Percentiles rank a stretch among this genome's conserved stretches.
These are phyloP conservation scores for Collybiopsis luxurians DNA, from an alignment of 768 basidiomycete species.

Conservation along the genomic window DNA sequence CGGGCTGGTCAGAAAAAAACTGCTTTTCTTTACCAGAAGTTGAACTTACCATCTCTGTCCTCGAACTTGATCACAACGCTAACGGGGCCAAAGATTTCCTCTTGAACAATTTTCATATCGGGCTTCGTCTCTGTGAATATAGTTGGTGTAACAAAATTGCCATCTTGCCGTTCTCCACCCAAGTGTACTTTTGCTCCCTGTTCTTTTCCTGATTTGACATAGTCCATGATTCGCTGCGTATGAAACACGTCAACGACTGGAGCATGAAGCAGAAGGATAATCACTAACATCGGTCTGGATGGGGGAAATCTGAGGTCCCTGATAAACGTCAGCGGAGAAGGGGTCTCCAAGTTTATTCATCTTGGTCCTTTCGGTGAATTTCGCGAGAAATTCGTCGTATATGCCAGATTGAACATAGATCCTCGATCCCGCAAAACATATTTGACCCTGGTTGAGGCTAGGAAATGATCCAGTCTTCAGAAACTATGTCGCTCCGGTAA, in stretches of 20 bases:
- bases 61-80: slow-evolving; percentile 68
- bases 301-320: slow-evolving; percentile 81
- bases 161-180: slow-evolving; percentile 59
- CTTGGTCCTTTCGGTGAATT: slow-evolving; percentile 53
- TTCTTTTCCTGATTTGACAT: slow-evolving; percentile 65
- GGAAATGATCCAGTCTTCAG: neutral
- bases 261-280: slow-evolving; percentile 6
- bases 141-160: slow-evolving; percentile 66
- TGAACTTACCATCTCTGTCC: slow-evolving; percentile 36
- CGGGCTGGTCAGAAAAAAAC: neutral
- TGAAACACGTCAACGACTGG: neutral
- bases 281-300: slow-evolving; percentile 65
- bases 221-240: slow-evolving; percentile 61
- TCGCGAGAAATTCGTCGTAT: slow-evolving; percentile 73
- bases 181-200: slow-evolving; percentile 61
- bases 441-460: slow-evolving; percentile 54
- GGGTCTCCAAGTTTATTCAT: slow-evolving; percentile 66
- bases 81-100: slow-evolving; percentile 77
- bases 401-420: slow-evolving; percentile 78
- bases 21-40: neutral
- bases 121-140: slow-evolving; percentile 61
- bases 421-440: slow-evolving; percentile 79
- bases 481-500: neutral
- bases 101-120: slow-evolving; percentile 65
- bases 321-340: slow-evolving; percentile 54